phyloP scores from a whole-genome alignment of 164 flowering plant genomes.

The Vitis riparia region DNA sequence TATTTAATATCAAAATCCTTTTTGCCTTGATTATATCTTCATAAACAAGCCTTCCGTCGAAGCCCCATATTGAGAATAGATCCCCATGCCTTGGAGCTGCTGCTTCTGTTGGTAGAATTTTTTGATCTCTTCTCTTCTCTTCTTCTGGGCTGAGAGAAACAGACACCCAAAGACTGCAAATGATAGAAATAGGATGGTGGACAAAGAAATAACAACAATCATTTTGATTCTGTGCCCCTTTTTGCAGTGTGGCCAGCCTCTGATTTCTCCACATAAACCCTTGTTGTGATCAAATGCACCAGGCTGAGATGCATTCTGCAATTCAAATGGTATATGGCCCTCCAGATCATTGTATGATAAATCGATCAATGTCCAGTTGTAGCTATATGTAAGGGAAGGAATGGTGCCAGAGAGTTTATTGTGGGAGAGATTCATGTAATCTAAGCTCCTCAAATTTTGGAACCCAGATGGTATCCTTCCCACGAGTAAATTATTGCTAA shows the following conservation, averaged over 20 bases:
- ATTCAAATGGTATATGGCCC: background rate
- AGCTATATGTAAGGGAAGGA: background rate
- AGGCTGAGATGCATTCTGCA: background rate
- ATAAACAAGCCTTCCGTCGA: constrained; percentile 14
- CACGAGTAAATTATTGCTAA: background rate
- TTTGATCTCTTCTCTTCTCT: background rate
- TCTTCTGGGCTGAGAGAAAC: background rate
- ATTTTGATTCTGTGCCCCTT: no score
- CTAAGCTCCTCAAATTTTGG: background rate
- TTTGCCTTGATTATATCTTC: constrained; percentile 21
- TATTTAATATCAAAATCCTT: constrained; percentile 17
- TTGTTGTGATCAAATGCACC: background rate
- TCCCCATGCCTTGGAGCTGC: background rate
- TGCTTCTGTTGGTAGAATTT: background rate
- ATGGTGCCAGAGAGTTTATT: constrained; percentile 2
- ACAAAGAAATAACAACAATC: no score
- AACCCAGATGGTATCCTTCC: constrained; percentile 1
- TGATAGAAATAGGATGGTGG: no score
- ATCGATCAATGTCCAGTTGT: no score
- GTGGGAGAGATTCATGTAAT: background rate
- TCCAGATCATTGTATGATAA: background rate
- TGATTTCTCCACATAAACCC: background rate
- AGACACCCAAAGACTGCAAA: background rate
- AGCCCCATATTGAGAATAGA: constrained; percentile 17
- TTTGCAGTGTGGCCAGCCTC: background rate